These are phyloP conservation scores for Fusarium decemcellulare DNA, from an alignment of 2,329 filamentous ascomycete species.

Conservation along the genomic window DNA sequence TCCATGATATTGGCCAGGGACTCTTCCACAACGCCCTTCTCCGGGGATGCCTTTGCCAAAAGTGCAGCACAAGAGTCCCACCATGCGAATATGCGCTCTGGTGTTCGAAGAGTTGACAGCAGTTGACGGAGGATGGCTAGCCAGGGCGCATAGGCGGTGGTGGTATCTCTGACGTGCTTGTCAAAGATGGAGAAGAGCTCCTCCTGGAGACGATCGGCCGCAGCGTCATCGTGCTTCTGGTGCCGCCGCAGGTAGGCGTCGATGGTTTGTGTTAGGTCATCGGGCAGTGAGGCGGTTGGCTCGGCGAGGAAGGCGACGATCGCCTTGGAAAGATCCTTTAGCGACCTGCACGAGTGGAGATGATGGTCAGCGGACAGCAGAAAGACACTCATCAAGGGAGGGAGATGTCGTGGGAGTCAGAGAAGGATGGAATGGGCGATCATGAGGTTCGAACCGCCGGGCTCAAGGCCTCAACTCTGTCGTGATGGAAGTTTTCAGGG, in stretches of 20 bases:
- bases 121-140: constrained; percentile 76
- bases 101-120: constrained; percentile 73
- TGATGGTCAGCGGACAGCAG: constrained; percentile 35
- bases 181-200: constrained; percentile 79
- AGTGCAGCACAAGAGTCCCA: constrained; percentile 67
- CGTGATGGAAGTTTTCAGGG: constrained; percentile 41
- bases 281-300: constrained; percentile 74
- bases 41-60: constrained; percentile 67
- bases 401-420: constrained; percentile 23
- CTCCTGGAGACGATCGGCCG: constrained; percentile 80
- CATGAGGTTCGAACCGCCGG: constrained; percentile 28
- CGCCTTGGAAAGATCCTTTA: constrained; percentile 73
- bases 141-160: constrained; percentile 75
- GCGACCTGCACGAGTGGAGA: constrained; percentile 59
- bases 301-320: constrained; percentile 64
- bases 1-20: constrained; percentile 75
- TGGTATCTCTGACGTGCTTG: constrained; percentile 70
- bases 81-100: constrained; percentile 77
- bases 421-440: constrained; percentile 33
- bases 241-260: constrained; percentile 78
- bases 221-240: constrained; percentile 75
- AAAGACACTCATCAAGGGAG: constrained; percentile 19
- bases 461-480: constrained; percentile 23
- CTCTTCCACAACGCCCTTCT: constrained; percentile 75
- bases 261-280: constrained; percentile 74